Evolutionary conservation across 352 stramenopile species (phyloP).

Genomic region (Globisporangium spiculum): DNA sequence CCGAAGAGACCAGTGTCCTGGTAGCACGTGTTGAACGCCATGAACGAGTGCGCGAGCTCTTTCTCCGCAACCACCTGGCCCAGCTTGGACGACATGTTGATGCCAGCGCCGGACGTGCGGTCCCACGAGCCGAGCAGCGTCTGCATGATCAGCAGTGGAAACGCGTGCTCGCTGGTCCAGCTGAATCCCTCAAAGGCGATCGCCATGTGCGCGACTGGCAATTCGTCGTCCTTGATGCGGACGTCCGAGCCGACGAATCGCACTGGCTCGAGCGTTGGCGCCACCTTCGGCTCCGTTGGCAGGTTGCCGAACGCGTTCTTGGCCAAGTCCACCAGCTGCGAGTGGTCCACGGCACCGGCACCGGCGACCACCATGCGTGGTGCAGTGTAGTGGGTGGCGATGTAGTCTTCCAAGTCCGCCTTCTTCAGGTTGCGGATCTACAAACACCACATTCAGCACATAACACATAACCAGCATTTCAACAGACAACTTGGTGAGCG

Average conservation of each 20-base stretch:
- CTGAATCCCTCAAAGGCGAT: slow-evolving; percentile 98
- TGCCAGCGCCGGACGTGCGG: slow-evolving; percentile 89
- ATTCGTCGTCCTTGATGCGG: slow-evolving; percentile 87
- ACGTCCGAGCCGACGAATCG: slow-evolving; percentile 90
- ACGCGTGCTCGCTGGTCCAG: slow-evolving; percentile 98
- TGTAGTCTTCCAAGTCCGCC: slow-evolving; percentile 96
- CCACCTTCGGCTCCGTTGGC: slow-evolving; percentile 69
- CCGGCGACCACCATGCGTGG: slow-evolving; percentile 98
- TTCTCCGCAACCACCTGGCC: slow-evolving; percentile 95
- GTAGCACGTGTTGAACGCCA: slow-evolving; percentile 99
- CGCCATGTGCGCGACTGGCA: slow-evolving; percentile 93
- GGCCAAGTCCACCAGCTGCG: slow-evolving; percentile 95
- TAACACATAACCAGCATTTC: slow-evolving; percentile 33
- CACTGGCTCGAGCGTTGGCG: slow-evolving; percentile 72
- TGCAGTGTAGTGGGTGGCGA: slow-evolving; percentile 99
- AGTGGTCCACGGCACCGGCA: slow-evolving; percentile 97
- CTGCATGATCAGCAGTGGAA: slow-evolving; percentile 98
- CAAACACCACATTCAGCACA: not conserved
- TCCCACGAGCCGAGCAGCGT: slow-evolving; percentile 92
- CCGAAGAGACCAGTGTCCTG: slow-evolving; percentile 99
- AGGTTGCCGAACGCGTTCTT: slow-evolving; percentile 96
- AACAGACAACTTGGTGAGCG: slow-evolving; percentile 16
- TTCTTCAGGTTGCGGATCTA: slow-evolving; percentile 91
- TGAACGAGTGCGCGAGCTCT: slow-evolving; percentile 97
- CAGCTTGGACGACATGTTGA: slow-evolving; percentile 96